phyloP scores from a whole-genome alignment of 345 rosid species.

The Gossypium anomalum region DNA sequence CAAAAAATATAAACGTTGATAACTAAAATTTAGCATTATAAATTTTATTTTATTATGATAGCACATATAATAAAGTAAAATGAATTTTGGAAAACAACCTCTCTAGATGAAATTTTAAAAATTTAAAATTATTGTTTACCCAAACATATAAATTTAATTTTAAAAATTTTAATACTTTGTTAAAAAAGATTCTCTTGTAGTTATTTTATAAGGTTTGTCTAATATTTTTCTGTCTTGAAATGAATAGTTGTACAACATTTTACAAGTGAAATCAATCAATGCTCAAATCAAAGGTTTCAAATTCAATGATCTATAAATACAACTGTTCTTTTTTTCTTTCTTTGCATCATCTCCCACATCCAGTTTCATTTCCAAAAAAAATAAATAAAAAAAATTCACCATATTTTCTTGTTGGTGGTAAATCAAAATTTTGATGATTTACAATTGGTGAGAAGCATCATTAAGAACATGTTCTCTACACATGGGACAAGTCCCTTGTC shows the following conservation, averaged over 20 bases:
- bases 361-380: not conserved
- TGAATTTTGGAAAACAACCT: too few species aligned
- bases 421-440: not conserved
- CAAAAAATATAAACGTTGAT: too few species aligned
- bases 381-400: not conserved
- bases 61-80: too few species aligned
- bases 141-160: too few species aligned
- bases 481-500: slow-evolving; percentile 67
- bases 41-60: too few species aligned
- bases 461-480: slow-evolving; percentile 47
- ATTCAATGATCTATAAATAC: not conserved
- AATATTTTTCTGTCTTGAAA: too few species aligned
- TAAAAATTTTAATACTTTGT: too few species aligned
- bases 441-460: slow-evolving; percentile 3
- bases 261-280: not conserved
- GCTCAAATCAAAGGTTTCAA: not conserved
- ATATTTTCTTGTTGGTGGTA: not conserved
- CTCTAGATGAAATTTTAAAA: too few species aligned
- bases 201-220: too few species aligned
- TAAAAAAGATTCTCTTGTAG: too few species aligned
- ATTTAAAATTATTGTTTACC: too few species aligned
- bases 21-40: too few species aligned
- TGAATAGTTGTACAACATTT: not conserved
- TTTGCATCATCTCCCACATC: not conserved
- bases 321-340: not conserved